Percentiles rank a stretch among this genome's conserved stretches.
Evolutionary conservation across 78 protist species (phyloP).

Genomic region (Chrysochromulina parva): DNA sequence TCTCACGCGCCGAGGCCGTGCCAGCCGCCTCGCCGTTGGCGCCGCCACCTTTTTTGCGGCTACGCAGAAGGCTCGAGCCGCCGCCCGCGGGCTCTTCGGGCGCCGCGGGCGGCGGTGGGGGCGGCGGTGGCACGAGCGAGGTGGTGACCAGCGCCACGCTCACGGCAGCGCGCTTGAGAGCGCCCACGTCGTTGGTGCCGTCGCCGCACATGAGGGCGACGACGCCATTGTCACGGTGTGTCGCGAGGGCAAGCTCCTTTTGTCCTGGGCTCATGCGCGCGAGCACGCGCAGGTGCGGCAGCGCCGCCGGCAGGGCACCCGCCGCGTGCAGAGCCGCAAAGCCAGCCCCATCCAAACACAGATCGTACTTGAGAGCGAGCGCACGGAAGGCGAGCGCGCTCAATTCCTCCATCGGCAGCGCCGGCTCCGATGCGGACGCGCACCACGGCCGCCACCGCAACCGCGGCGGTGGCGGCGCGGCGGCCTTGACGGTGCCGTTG

Average conservation of each 20-base stretch:
- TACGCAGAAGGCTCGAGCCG: not conserved
- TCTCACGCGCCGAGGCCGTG: too few relatives aligned
- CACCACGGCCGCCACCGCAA: not conserved
- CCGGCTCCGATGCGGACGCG: not conserved
- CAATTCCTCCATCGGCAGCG: not conserved
- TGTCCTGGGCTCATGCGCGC: constrained; percentile 87
- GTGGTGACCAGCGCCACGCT: constrained; percentile 78
- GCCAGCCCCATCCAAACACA: not conserved
- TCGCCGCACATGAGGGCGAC: constrained; percentile 99
- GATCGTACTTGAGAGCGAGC: not conserved
- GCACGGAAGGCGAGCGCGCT: not conserved
- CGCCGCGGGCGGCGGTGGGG: not conserved
- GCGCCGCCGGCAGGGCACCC: not conserved
- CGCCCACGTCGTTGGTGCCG: constrained; percentile 99
- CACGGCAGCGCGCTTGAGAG: constrained; percentile 96
- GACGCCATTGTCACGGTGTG: constrained; percentile 64
- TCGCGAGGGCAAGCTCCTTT: constrained; percentile 62
- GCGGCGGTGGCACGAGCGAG: not conserved
- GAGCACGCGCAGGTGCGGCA: constrained; percentile 60
- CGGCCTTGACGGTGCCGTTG: not conserved
- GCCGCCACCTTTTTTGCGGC: not conserved
- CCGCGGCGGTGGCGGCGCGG: not conserved
- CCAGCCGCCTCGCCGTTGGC: not conserved
- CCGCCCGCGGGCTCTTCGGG: not conserved
- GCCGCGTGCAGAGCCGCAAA: not conserved